Percentiles rank a stretch among this genome's conserved stretches.
These are phyloP conservation scores for Capillidium rhysosporum DNA, from an alignment of 371 early-diverging fungal species.

Conservation along the genomic window DNA sequence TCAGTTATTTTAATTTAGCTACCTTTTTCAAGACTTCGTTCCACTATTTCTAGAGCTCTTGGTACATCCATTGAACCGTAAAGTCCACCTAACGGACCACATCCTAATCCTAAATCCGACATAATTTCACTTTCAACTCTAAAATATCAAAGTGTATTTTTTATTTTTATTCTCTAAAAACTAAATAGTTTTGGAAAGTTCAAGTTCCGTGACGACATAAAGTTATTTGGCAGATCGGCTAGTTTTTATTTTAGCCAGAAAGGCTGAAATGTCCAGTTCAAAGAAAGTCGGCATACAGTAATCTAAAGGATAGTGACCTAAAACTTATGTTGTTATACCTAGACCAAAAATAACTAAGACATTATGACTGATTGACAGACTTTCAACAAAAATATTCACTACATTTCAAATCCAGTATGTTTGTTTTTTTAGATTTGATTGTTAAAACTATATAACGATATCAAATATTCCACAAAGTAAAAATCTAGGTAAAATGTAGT, in stretches of 20 bases:
- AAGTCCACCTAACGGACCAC: conserved; percentile 8
- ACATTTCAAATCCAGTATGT: background rate
- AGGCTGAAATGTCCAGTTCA: background rate
- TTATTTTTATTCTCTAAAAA: too few species aligned
- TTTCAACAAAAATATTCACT: background rate
- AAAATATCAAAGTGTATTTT: too few species aligned
- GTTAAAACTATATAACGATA: background rate
- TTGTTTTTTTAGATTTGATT: background rate
- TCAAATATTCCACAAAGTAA: too few species aligned
- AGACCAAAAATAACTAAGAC: background rate
- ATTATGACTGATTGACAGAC: background rate
- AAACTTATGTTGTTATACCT: background rate
- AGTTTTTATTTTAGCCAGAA: too few species aligned
- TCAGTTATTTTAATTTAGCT: background rate
- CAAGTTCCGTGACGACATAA: too few species aligned
- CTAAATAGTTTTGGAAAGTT: too few species aligned
- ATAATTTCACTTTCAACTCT: too few species aligned
- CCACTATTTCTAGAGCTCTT: conserved; percentile 1
- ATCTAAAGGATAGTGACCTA: too few species aligned
- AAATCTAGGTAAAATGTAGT: too few species aligned
- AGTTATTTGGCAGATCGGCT: too few species aligned
- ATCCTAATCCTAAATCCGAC: conserved; percentile 10
- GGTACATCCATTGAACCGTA: conserved; percentile 6
- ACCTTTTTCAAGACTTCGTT: conserved; percentile 9
- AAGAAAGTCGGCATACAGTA: too few species aligned